A percentile compares a stretch with the other conserved stretches of the same genome.
phyloP scores from a whole-genome alignment of 202 grass and related monocot genomes.

The Schoenoplectus tabernaemontani region DNA sequence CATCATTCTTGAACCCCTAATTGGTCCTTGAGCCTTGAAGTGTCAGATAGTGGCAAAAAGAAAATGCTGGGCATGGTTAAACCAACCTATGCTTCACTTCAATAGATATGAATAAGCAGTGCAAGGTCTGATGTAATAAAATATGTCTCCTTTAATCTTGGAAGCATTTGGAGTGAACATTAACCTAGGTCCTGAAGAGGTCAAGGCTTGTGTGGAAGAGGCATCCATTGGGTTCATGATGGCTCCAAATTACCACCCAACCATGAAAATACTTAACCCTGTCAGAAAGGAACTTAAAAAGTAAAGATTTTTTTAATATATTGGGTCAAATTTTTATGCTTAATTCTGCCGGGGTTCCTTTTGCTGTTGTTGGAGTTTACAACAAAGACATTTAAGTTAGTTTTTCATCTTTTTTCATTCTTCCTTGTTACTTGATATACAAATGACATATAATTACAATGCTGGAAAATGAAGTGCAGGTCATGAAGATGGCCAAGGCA shows the following conservation, averaged over 20 bases:
- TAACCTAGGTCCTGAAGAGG: constrained; percentile 62
- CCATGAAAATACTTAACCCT: constrained; percentile 85
- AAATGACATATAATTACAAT: constrained; percentile 1
- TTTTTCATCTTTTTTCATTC: not conserved
- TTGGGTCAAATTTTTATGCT: constrained; percentile 60
- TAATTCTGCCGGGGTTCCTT: constrained; percentile 79
- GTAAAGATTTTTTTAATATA: constrained; percentile 98
- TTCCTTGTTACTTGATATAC: not conserved
- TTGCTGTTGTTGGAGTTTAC: constrained; percentile 97
- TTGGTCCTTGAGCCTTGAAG: no score
- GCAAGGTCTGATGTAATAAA: constrained; percentile 28
- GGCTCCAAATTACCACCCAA: constrained; percentile 91
- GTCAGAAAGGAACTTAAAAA: constrained; percentile 78
- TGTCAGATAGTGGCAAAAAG: no score
- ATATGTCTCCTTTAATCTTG: constrained; percentile 47
- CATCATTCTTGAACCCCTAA: no score
- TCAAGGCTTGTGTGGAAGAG: constrained; percentile 71
- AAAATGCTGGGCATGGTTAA: no score
- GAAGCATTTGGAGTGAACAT: constrained; percentile 83
- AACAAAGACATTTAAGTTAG: constrained; percentile 71
- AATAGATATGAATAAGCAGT: constrained; percentile 32
- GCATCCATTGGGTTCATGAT: constrained; percentile 97
- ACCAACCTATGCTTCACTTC: no score
- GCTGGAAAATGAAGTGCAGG: constrained; percentile 28
- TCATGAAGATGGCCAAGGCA: constrained; percentile 91